These are phyloP conservation scores for Cymbidium sinense DNA, from an alignment of 106 monocot species.

Conservation along the genomic window DNA sequence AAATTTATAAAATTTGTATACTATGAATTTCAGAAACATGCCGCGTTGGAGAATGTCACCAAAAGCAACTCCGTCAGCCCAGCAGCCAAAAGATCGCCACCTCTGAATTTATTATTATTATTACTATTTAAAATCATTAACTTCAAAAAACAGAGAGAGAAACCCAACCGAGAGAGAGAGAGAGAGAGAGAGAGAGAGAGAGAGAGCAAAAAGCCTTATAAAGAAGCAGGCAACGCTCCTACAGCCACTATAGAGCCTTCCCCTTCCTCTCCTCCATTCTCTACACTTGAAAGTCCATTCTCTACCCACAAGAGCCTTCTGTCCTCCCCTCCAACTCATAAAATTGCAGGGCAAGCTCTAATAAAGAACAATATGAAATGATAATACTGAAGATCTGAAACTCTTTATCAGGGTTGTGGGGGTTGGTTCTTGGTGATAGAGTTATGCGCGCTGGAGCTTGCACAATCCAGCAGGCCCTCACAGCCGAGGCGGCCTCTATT, in stretches of 20 bases:
- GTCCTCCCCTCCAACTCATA: background rate
- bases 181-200: background rate
- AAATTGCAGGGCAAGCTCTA: background rate
- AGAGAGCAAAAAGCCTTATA: background rate
- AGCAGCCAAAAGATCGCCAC: background rate
- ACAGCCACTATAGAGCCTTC: background rate
- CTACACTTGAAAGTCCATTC: too few species aligned
- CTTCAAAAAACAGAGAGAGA: background rate
- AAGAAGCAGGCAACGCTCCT: background rate
- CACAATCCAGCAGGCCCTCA: slow-evolving; percentile 88
- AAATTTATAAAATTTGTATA: too few species aligned
- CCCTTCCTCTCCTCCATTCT: background rate
- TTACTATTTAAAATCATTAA: background rate
- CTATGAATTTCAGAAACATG: too few species aligned
- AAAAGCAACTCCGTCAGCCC: slow-evolving; percentile 3
- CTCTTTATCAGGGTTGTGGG: slow-evolving; percentile 12
- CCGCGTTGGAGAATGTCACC: slow-evolving; percentile 2
- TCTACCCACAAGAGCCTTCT: background rate
- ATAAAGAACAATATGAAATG: background rate
- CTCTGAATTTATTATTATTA: too few species aligned
- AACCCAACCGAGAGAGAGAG: background rate
- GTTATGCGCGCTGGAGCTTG: slow-evolving; percentile 73
- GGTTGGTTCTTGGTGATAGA: slow-evolving; percentile 1
- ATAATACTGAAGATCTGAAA: background rate
- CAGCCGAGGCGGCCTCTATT: slow-evolving; percentile 72